These are phyloP conservation scores for Aegilops sharonensis DNA, from an alignment of 176 grass and related monocot genomes.

Conservation along the genomic window DNA sequence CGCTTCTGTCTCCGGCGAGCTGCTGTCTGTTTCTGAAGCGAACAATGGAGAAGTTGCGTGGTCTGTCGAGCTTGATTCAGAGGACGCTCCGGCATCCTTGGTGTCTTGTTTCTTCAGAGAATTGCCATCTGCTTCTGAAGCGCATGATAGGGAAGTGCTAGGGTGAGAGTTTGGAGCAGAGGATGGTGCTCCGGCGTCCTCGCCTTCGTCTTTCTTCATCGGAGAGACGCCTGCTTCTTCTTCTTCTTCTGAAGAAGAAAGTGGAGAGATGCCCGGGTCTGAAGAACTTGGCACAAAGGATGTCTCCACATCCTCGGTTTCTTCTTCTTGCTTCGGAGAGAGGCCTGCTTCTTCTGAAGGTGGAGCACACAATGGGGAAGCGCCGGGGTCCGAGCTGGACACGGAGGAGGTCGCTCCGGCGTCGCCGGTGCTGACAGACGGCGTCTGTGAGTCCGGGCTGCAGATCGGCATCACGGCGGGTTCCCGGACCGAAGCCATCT, in stretches of 20 bases:
- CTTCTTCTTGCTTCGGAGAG: background rate
- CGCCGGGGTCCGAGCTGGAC: slow-evolving; percentile 68
- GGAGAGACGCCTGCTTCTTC: too few species aligned
- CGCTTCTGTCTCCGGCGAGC: background rate
- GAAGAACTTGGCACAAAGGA: slow-evolving; percentile 32
- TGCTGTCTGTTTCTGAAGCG: slow-evolving; percentile 38
- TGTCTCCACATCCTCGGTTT: slow-evolving; percentile 28
- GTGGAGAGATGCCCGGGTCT: too few species aligned
- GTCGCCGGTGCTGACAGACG: slow-evolving; percentile 26
- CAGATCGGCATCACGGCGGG: slow-evolving; percentile 60
- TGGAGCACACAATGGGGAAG: slow-evolving; percentile 54
- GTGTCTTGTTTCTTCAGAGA: background rate
- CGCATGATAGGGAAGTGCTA: too few species aligned
- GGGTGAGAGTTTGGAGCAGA: too few species aligned
- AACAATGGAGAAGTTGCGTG: slow-evolving; percentile 66
- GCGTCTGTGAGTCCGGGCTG: slow-evolving; percentile 59
- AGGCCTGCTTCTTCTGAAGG: background rate
- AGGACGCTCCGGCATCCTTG: slow-evolving; percentile 44
- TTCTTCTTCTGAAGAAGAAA: too few species aligned
- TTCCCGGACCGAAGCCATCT: slow-evolving; percentile 15
- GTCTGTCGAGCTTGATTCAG: slow-evolving; percentile 62
- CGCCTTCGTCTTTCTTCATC: too few species aligned
- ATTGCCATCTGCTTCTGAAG: slow-evolving; percentile 41
- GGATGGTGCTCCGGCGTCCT: too few species aligned
- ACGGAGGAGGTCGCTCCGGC: slow-evolving; percentile 66